Evolutionary conservation across 2,329 filamentous ascomycete genomes (phyloP).

Genomic region (Trichocomaceae sp.): DNA sequence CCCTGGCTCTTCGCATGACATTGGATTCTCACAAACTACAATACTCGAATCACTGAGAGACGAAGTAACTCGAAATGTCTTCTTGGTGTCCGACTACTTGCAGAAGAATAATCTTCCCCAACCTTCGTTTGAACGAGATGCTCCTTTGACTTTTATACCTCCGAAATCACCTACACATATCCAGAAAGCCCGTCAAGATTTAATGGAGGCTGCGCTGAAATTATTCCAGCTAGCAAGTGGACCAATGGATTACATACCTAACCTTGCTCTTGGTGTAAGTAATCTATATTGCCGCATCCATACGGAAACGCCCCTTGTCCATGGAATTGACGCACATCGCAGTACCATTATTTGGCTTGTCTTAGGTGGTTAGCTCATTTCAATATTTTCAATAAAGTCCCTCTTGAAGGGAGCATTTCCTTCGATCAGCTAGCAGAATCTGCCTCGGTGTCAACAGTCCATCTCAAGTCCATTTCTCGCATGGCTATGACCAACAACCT

Average conservation of each 20-base stretch:
- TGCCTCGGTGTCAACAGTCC: conserved; percentile 20
- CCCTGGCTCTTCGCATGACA: neutral
- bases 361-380: conserved; percentile 27
- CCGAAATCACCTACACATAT: conserved; percentile 14
- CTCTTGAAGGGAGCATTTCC: conserved; percentile 17
- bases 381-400: conserved; percentile 24
- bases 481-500: conserved; percentile 54
- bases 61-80: neutral
- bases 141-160: conserved; percentile 2
- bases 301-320: neutral
- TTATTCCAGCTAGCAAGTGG: conserved; percentile 21
- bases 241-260: conserved; percentile 16
- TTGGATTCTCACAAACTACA: neutral
- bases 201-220: conserved; percentile 19
- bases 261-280: conserved; percentile 12
- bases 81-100: neutral
- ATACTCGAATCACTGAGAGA: neutral
- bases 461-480: conserved; percentile 38
- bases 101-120: neutral
- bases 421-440: conserved; percentile 23
- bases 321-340: neutral
- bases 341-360: conserved; percentile 22
- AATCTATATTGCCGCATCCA: neutral
- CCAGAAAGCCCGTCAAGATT: conserved; percentile 15
- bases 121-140: conserved; percentile 11